phyloP scores from a whole-genome alignment of 2,329 filamentous ascomycete genomes.

The Myriangium duriaei region DNA sequence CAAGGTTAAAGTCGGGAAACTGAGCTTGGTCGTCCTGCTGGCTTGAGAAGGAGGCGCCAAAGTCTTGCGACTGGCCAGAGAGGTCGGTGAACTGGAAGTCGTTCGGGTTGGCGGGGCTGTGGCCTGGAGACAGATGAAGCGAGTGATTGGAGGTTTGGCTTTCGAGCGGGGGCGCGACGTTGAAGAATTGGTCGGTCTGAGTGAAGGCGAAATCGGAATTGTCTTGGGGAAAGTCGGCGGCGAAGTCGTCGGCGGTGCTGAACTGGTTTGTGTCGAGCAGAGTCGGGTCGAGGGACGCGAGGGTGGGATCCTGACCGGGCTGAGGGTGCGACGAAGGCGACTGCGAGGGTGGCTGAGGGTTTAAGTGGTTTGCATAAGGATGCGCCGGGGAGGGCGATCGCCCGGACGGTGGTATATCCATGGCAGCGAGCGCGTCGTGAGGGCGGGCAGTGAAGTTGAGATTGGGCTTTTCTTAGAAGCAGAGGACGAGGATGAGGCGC shows the following conservation, averaged over 20 bases:
- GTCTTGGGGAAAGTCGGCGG: constrained; percentile 3
- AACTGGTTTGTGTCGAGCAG: constrained; percentile 1
- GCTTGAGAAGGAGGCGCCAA: constrained; percentile 1
- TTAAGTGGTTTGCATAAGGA: constrained; percentile 4
- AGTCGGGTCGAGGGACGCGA: constrained; percentile 1
- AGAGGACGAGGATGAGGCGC: too few species aligned
- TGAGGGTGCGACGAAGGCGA: constrained; percentile 3
- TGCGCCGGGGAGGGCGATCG: constrained; percentile 7
- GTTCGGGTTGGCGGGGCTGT: constrained; percentile 5
- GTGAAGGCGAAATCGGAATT: constrained; percentile 3
- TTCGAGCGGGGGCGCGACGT: constrained; percentile 4
- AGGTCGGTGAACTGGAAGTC: constrained; percentile 3
- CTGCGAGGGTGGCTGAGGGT: constrained; percentile 2
- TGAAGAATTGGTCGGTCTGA: constrained; percentile 6
- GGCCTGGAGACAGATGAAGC: constrained; percentile 2
- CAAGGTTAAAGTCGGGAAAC: constrained; percentile 44
- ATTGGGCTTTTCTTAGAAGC: neutral
- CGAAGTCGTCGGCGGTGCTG: neutral
- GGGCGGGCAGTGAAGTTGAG: neutral
- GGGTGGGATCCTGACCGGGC: constrained; percentile 3
- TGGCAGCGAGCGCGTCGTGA: neutral
- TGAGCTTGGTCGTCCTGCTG: constrained; percentile 6
- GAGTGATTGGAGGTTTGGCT: constrained; percentile 1
- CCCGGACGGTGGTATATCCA: constrained; percentile 1
- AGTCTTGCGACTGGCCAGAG: constrained; percentile 1